Percentiles rank a stretch among this genome's conserved stretches.
These are phyloP conservation scores for Cymbopogon citratus DNA, from an alignment of 176 grass and related monocot genomes.

Conservation along the genomic window DNA sequence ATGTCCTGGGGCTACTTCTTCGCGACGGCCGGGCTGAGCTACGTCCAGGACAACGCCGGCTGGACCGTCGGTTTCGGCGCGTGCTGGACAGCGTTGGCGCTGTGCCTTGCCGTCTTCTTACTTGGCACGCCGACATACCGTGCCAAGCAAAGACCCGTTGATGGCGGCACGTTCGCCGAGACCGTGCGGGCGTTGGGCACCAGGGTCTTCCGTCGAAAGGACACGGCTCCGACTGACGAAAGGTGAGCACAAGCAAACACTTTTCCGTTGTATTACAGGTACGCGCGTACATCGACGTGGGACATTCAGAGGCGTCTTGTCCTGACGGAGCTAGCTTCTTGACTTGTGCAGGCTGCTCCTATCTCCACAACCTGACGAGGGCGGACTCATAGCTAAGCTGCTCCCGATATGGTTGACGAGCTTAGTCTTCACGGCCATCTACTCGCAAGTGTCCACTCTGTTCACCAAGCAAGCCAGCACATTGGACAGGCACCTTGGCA, in stretches of 20 bases:
- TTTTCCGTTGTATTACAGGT: neutral
- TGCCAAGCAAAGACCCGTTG: neutral
- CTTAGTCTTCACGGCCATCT: neutral
- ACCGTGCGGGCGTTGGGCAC: neutral
- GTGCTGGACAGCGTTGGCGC: conserved; percentile 36
- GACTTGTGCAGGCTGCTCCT: neutral
- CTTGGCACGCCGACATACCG: conserved; percentile 31
- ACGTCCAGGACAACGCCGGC: conserved; percentile 61
- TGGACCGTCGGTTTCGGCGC: conserved; percentile 53
- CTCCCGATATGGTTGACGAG: conserved; percentile 2
- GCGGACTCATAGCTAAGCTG: conserved; percentile 1
- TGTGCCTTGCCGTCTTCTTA: conserved; percentile 37
- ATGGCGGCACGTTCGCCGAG: neutral
- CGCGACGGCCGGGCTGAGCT: conserved; percentile 27
- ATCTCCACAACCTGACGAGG: neutral
- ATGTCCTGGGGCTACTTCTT: conserved; percentile 36
- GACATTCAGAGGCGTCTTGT: neutral
- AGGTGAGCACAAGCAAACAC: neutral
- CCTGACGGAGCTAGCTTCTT: neutral
- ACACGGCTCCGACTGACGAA: neutral
- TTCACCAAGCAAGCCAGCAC: neutral
- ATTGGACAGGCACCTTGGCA: neutral
- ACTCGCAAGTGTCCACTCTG: neutral
- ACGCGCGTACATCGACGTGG: too few species aligned
- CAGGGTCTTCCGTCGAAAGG: neutral